These are phyloP conservation scores for Smittium mucronatum DNA, from an alignment of 371 early-diverging fungal genomes.

Conservation along the genomic window DNA sequence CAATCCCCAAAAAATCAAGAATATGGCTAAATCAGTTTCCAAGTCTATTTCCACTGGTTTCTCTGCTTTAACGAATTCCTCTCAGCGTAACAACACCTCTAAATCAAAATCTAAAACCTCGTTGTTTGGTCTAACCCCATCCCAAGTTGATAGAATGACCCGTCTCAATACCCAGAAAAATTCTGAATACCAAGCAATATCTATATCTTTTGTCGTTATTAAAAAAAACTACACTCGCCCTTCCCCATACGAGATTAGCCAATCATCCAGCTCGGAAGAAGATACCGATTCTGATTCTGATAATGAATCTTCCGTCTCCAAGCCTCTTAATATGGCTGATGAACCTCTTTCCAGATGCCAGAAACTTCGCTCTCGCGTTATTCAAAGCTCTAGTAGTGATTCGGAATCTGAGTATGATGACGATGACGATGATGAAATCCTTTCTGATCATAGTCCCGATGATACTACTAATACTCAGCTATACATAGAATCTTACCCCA, in stretches of 20 bases:
- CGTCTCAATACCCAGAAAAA: slow-evolving; percentile 8
- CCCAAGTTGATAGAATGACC: slow-evolving; percentile 10
- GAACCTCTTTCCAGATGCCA: too few species aligned
- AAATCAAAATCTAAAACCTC: background rate
- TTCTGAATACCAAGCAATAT: background rate
- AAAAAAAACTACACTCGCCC: slow-evolving; percentile 8
- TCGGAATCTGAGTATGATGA: too few species aligned
- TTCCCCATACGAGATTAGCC: background rate
- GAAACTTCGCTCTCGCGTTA: too few species aligned
- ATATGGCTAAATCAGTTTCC: too few species aligned
- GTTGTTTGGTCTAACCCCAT: background rate
- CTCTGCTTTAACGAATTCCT: background rate
- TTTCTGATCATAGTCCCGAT: too few species aligned
- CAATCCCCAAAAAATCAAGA: background rate
- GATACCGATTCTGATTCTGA: background rate
- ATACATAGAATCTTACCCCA: too few species aligned
- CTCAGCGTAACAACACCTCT: background rate
- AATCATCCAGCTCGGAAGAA: background rate
- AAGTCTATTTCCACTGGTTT: background rate
- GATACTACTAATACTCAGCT: too few species aligned
- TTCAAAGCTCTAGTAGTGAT: too few species aligned
- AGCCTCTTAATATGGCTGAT: too few species aligned
- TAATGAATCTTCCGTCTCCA: background rate
- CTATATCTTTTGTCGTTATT: slow-evolving; percentile 5
- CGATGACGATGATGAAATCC: too few species aligned